These are phyloP conservation scores for Arthromyces matolae DNA, from an alignment of 768 basidiomycete genomes.

Conservation along the genomic window DNA sequence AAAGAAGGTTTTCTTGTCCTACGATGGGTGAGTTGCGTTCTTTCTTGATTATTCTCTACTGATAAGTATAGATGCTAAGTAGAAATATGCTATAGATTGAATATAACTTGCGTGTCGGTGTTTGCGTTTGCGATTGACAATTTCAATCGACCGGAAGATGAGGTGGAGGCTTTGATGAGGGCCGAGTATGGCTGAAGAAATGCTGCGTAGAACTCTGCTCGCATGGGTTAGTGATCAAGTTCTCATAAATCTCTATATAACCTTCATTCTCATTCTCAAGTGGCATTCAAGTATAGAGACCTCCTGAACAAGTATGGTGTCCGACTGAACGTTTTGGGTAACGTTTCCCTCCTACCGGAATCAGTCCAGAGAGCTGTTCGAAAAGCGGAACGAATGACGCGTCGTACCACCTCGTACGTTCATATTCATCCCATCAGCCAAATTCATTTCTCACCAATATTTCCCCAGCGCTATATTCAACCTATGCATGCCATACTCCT, in stretches of 20 bases:
- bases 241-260: too few species aligned
- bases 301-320: slow-evolving; percentile 81
- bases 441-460: background rate
- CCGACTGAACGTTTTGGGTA: slow-evolving; percentile 79
- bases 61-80: slow-evolving; percentile 62
- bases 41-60: background rate
- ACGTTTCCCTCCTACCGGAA: slow-evolving; percentile 70
- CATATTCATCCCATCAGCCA: background rate
- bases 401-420: slow-evolving; percentile 64
- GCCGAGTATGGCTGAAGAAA: slow-evolving; percentile 72
- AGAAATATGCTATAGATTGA: slow-evolving; percentile 81
- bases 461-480: slow-evolving; percentile 81
- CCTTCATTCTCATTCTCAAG: background rate
- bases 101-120: slow-evolving; percentile 81
- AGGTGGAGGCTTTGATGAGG: slow-evolving; percentile 89
- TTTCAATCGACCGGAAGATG: slow-evolving; percentile 82
- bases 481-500: slow-evolving; percentile 88
- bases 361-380: slow-evolving; percentile 63
- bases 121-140: slow-evolving; percentile 99
- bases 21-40: slow-evolving; percentile 55
- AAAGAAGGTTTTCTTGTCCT: slow-evolving; percentile 84
- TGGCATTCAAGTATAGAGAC: slow-evolving; percentile 55
- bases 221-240: slow-evolving; percentile 60
- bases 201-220: slow-evolving; percentile 73
- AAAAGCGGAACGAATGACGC: slow-evolving; percentile 76